Evolutionary conservation across 805 yeast genomes (phyloP), one percentile per base, ranked within the genome.

Genomic region (Cyberlindnera misumaiensis): DNA sequence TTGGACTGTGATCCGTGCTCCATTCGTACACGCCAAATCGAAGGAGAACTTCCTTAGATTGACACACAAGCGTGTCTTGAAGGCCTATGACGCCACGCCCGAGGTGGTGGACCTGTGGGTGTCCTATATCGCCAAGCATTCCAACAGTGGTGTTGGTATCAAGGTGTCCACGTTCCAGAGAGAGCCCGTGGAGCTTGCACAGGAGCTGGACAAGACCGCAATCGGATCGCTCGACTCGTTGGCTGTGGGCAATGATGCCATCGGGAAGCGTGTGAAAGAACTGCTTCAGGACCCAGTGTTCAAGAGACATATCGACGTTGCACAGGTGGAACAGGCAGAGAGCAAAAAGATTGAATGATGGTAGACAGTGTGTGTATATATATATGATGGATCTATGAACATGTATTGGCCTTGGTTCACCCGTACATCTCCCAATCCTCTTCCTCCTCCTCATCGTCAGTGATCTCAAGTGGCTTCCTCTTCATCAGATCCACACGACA

Each of bases 1-100:
- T 50, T 90, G 96, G 86, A 93, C 98, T 0, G 96, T 93, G 32
- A 88, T 83, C 53, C 76, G 81, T 59, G 80, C 96, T 3, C 97
- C 97, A 2, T 93, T 93, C 59, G 96, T 84, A 15, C 93, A 86
- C 56, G 95, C 97, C 37, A 89, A 88, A 60, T 73, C 93, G 9
- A 93, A 93, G 65, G 95, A 90, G 66, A 93, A 90, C 68, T 93
- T 84, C 64, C 84, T 85, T 66, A 80, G 97, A 66, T 72, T 75
- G 35, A 93, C 97, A 1, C 84, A 77, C 59, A 77, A 81, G 51
- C 76, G 95, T 45, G 59, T 74, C 43, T 68, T 93, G 47, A 72
- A 70, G 48, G 83, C 87, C 22, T 88, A 76, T 71, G 97, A 93
- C 60, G 75, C 96, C 13, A 79, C 83, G 42, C 81, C 89, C 1